phyloP scores from a whole-genome alignment of 768 basidiomycete species.

The Phanerochaete sordida region DNA sequence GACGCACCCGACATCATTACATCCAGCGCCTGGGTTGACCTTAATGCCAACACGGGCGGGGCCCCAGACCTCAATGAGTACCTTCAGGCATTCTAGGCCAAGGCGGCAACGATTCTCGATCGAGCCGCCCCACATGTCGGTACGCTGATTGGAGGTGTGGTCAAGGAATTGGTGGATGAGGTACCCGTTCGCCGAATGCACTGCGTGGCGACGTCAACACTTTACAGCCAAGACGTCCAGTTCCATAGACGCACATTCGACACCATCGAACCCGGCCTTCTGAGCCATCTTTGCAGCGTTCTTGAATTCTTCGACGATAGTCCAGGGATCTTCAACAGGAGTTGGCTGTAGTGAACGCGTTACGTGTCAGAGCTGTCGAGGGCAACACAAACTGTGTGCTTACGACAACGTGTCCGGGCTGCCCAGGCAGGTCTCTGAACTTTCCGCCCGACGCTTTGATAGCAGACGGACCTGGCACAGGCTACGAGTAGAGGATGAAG shows the following conservation, averaged over 20 bases:
- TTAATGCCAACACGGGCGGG: constrained; percentile 25
- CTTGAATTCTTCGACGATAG: constrained; percentile 2
- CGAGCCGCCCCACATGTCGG: constrained; percentile 47
- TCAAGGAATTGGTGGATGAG: constrained; percentile 40
- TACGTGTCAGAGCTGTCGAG: background rate
- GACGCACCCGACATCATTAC: constrained; percentile 7
- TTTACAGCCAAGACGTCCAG: constrained; percentile 18
- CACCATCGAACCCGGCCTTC: constrained; percentile 43
- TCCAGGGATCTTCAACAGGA: constrained; percentile 2
- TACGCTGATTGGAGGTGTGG: constrained; percentile 34
- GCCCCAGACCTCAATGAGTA: constrained; percentile 34
- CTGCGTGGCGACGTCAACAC: constrained; percentile 14
- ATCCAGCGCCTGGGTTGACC: constrained; percentile 1
- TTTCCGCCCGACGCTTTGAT: constrained; percentile 3
- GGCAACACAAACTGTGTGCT: background rate
- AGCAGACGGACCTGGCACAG: constrained; percentile 7
- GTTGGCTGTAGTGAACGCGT: constrained; percentile 5
- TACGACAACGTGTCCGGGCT: constrained; percentile 7
- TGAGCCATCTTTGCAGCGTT: constrained; percentile 23
- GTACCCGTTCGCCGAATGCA: constrained; percentile 29
- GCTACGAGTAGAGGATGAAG: background rate
- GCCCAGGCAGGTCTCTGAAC: constrained; percentile 5
- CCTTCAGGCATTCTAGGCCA: constrained; percentile 44
- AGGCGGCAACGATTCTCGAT: constrained; percentile 46
- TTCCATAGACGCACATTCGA: constrained; percentile 28